Evolutionary conservation across 2,329 filamentous ascomycete species (phyloP).

Genomic region (Dissoconium aciculare): DNA sequence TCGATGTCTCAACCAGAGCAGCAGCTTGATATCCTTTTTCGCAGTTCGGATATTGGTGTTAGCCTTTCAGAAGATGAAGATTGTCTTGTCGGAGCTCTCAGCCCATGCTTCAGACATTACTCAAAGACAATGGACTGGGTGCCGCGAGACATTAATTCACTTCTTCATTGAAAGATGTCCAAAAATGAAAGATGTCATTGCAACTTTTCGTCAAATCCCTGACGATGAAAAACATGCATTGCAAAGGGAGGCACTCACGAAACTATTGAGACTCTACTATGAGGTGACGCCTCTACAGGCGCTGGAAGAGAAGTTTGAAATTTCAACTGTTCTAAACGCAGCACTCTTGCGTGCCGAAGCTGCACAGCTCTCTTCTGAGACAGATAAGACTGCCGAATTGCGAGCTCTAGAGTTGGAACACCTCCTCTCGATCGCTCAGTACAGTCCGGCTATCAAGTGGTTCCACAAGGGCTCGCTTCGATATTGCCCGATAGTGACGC

Average conservation of each 20-base stretch:
- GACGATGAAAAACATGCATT: slow-evolving; percentile 48
- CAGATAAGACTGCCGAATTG: slow-evolving; percentile 21
- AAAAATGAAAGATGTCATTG: slow-evolving; percentile 64
- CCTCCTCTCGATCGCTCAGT: slow-evolving; percentile 62
- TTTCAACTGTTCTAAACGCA: slow-evolving; percentile 59
- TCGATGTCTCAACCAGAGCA: slow-evolving; percentile 63
- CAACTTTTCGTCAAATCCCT: slow-evolving; percentile 53
- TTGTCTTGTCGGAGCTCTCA: slow-evolving; percentile 47
- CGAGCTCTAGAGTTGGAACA: slow-evolving; percentile 57
- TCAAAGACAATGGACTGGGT: slow-evolving; percentile 52
- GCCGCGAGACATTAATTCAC: slow-evolving; percentile 50
- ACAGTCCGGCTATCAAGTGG: slow-evolving; percentile 79
- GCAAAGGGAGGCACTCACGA: slow-evolving; percentile 64
- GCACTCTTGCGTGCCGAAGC: slow-evolving; percentile 39
- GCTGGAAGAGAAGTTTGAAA: slow-evolving; percentile 73
- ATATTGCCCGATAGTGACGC: slow-evolving; percentile 55
- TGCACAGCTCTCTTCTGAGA: slow-evolving; percentile 27
- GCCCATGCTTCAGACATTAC: slow-evolving; percentile 20
- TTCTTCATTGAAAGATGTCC: slow-evolving; percentile 69
- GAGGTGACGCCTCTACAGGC: slow-evolving; percentile 65
- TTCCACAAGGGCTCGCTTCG: slow-evolving; percentile 57
- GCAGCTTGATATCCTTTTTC: slow-evolving; percentile 70
- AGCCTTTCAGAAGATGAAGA: slow-evolving; percentile 62
- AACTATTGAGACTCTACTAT: slow-evolving; percentile 72
- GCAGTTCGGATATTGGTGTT: slow-evolving; percentile 64